These are phyloP conservation scores for Lachnum nothofagi DNA, from an alignment of 2,329 filamentous ascomycete genomes.

Conservation along the genomic window DNA sequence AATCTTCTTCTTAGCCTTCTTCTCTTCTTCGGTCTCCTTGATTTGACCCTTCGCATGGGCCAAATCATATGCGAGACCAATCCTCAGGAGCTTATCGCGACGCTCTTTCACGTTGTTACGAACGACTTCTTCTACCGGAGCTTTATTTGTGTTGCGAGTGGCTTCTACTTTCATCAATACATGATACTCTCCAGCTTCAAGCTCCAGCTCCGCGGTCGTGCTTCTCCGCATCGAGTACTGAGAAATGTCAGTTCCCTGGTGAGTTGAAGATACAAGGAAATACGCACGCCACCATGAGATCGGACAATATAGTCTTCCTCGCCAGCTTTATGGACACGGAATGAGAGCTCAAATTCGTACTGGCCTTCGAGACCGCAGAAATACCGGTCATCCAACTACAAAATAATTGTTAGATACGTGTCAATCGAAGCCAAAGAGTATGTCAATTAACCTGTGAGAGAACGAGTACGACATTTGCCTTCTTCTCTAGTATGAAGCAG, in stretches of 20 bases:
- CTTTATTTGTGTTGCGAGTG: constrained; percentile 36
- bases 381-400: constrained; percentile 55
- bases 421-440: not conserved
- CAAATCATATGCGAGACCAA: constrained; percentile 56
- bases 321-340: constrained; percentile 46
- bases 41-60: constrained; percentile 54
- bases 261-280: not conserved
- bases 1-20: constrained; percentile 42
- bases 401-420: constrained; percentile 20
- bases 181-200: constrained; percentile 52
- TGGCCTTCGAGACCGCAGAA: constrained; percentile 57
- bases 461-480: constrained; percentile 53
- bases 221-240: constrained; percentile 51
- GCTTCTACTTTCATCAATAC: constrained; percentile 53
- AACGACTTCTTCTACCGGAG: constrained; percentile 45
- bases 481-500: constrained; percentile 49
- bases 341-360: constrained; percentile 45
- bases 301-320: constrained; percentile 56
- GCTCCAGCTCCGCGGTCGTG: constrained; percentile 52
- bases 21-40: constrained; percentile 43
- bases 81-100: constrained; percentile 51
- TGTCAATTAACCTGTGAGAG: constrained; percentile 53
- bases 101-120: constrained; percentile 33
- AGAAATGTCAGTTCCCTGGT: not conserved
- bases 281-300: constrained; percentile 42